Base-by-base conservation (phyloP, 2,329 filamentous ascomycete species). In the Botrytis aclada region DNA sequence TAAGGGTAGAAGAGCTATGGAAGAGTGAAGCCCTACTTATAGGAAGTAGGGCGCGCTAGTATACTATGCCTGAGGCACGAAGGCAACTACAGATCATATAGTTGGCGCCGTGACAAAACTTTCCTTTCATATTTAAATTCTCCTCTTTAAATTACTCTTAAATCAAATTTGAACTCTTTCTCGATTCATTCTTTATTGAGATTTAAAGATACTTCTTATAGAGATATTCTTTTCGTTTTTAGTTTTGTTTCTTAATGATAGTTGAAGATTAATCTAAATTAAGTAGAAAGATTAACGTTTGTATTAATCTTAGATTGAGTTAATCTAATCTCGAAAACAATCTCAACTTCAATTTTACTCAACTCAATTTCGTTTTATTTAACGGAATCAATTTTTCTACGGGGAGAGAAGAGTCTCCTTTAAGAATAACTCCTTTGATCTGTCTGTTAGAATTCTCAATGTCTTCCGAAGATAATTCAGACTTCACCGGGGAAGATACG, bases 301-400 rank as follows among this genome's bases (percentile, higher is more conserved):
- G 39, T 39, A 34, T 54, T 25, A 22, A 41, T 56, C 39, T 22
- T 56, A 41, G 45, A 56, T 56, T 16, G 22, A 41, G 29, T 43
- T 41, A 56, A 69, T 56, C 37, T 56, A n/a, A 56, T 41, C 47
- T 69, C n/a, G 56, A 58, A 69, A 69, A 56, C 65, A 69, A 56
- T 22, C n/a, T 43, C 34, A 41, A 69, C 47, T 69, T 69, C 12
- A 43, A 69, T 56, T 69, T 56, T 56, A 25, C 18, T 69, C 65
- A 56, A 41, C 20, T 8, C 65, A 20, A 32, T 67, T 41, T 56
- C 65, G 14, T 6, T 67, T 41, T 67, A 56, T 67, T 41, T 67
- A 25, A 25, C 34, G 39, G 18, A 43, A 41, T 43, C 65, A 43
- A 56, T 22, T 56, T 69, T 6, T 37, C 25, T 51, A 32, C 20